A percentile compares a stretch with the other conserved stretches of the same genome.
Conservation (phyloP, 164 flowering plant genomes). For the Pachysandra terminalis region DNA sequence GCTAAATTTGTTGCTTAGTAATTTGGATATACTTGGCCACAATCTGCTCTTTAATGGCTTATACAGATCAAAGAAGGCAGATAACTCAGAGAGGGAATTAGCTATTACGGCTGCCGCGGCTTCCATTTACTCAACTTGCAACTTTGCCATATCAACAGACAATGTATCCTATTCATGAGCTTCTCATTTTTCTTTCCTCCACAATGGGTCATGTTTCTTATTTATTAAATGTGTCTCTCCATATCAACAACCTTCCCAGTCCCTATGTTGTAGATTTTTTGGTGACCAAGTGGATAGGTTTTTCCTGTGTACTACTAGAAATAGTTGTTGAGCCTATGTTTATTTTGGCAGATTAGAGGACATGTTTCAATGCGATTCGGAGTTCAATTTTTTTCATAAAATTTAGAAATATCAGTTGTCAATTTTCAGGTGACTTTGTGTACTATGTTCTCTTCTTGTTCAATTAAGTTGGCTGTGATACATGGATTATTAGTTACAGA, state of each 20-base stretch:
- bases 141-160: conserved; percentile 44
- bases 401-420: no score
- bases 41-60: not conserved
- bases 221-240: not conserved
- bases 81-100: conserved; percentile 41
- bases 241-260: not conserved
- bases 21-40: no score
- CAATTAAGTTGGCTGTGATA: no score
- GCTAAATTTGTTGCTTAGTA: not conserved
- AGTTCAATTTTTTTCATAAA: no score
- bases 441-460: no score
- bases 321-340: no score
- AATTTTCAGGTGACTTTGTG: no score
- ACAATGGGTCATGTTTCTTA: not conserved
- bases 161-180: conserved; percentile 44
- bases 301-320: no score
- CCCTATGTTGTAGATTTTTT: not conserved
- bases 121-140: conserved; percentile 87
- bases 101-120: conserved; percentile 88
- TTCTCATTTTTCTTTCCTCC: not conserved
- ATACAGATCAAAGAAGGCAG: conserved; percentile 37
- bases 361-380: no score
- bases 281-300: not conserved
- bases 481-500: no score
- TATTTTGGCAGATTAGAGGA: no score